A percentile compares a stretch with the other conserved stretches of the same genome.
phyloP scores from a whole-genome alignment of 306 rosid species.

The Cucumis cinereus region DNA sequence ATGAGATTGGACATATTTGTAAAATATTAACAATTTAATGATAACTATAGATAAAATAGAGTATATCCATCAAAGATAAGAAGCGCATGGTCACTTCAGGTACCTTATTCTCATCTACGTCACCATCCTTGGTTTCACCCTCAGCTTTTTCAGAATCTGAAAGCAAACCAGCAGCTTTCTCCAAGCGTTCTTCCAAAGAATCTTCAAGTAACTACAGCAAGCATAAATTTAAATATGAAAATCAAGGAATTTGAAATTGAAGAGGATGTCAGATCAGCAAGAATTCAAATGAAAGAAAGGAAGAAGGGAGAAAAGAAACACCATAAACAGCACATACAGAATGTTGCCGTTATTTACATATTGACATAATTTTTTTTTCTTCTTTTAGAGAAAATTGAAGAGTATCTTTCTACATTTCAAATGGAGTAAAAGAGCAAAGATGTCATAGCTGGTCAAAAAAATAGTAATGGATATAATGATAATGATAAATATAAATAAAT shows the following conservation, averaged over 20 bases:
- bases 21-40: not conserved
- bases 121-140: slow-evolving; percentile 79
- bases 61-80: not conserved
- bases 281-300: not conserved
- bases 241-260: not conserved
- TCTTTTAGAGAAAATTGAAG: not conserved
- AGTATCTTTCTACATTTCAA: not conserved
- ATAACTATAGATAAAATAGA: not conserved
- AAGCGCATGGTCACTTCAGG: slow-evolving; percentile 4
- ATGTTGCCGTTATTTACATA: not conserved
- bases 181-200: slow-evolving; percentile 76
- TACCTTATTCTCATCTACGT: slow-evolving; percentile 79
- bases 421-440: not conserved
- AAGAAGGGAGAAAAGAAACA: not conserved
- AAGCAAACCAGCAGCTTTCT: slow-evolving; percentile 59
- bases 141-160: slow-evolving; percentile 85
- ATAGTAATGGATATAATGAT: not conserved
- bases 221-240: not conserved
- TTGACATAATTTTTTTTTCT: not conserved
- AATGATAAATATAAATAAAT: no score
- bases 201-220: slow-evolving; percentile 73
- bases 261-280: not conserved
- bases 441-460: not conserved
- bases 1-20: not conserved
- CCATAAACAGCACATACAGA: not conserved